Evolutionary conservation across 495 filamentous ascomycete genomes (phyloP).

Genomic region (Aspergillus diversus): DNA sequence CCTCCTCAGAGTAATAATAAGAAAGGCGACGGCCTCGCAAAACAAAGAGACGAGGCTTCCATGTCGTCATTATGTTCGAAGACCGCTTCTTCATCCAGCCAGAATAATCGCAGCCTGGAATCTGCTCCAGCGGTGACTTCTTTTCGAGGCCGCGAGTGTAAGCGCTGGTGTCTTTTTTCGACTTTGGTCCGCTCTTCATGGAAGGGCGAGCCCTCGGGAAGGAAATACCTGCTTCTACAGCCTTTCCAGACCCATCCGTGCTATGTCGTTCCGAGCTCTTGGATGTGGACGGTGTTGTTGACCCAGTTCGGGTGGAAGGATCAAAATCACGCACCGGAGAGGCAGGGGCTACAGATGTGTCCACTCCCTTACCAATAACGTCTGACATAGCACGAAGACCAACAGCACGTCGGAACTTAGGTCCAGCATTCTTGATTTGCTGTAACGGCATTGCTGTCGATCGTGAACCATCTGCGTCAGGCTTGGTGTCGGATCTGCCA

Average conservation of each 20-base stretch:
- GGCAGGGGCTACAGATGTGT: conserved; percentile 44
- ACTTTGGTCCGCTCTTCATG: conserved; percentile 54
- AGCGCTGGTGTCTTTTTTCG: conserved; percentile 93
- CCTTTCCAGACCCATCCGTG: conserved; percentile 64
- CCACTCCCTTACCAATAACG: conserved; percentile 47
- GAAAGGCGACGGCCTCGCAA: conserved; percentile 87
- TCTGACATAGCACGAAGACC: conserved; percentile 84
- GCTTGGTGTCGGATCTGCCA: conserved; percentile 39
- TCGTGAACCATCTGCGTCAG: conserved; percentile 36
- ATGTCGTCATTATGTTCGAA: conserved; percentile 91
- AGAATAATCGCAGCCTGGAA: conserved; percentile 85
- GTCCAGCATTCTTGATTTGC: conserved; percentile 44
- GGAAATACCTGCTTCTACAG: conserved; percentile 57
- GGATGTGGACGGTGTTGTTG: conserved; percentile 83
- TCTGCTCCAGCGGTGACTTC: conserved; percentile 81
- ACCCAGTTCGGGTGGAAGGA: conserved; percentile 74
- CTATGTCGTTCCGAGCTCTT: conserved; percentile 78
- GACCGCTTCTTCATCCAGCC: conserved; percentile 99
- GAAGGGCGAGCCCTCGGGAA: conserved; percentile 46
- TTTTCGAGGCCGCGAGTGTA: conserved; percentile 86
- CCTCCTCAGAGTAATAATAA: conserved; percentile 94
- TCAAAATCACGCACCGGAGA: conserved; percentile 69
- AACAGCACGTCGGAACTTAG: conserved; percentile 55
- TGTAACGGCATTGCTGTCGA: conserved; percentile 53
- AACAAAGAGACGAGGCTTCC: conserved; percentile 94